phyloP scores from a whole-genome alignment of 441 rosid species.

The Dalechampia spathulata region DNA sequence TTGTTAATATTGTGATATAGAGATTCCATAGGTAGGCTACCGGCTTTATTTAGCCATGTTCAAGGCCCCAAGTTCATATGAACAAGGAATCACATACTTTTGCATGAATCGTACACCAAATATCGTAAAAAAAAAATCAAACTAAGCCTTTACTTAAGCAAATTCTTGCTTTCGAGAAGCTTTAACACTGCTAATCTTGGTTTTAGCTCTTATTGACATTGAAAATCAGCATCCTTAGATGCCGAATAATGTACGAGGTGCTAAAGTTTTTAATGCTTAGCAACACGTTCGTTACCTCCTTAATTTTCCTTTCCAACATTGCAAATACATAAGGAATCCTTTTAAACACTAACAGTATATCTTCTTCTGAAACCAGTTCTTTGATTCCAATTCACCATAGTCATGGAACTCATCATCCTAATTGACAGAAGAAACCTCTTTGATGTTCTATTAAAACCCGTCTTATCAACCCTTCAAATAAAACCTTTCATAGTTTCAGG shows the following conservation, averaged over 20 bases:
- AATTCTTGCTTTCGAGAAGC: conserved; percentile 23
- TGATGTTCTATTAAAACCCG: conserved; percentile 28
- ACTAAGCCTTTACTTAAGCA: conserved; percentile 15
- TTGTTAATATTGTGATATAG: too few relatives aligned
- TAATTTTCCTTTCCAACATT: conserved; percentile 26
- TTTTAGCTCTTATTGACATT: conserved; percentile 26
- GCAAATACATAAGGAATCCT: conserved; percentile 25
- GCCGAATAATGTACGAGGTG: conserved; percentile 14
- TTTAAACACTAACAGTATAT: conserved; percentile 20
- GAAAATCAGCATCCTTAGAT: conserved; percentile 16
- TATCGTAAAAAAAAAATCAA: conserved; percentile 15
- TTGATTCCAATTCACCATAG: conserved; percentile 25
- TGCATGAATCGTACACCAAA: conserved; percentile 11
- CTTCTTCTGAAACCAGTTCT: conserved; percentile 25
- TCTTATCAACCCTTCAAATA: conserved; percentile 26
- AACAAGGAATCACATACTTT: conserved; percentile 23
- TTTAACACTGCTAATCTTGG: conserved; percentile 19
- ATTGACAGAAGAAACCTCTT: conserved; percentile 26
- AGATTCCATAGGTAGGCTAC: background rate
- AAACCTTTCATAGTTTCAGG: conserved; percentile 20
- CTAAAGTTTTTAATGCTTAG: conserved; percentile 1
- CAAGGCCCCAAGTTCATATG: conserved; percentile 14
- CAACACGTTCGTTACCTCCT: conserved; percentile 11
- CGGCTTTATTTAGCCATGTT: background rate
- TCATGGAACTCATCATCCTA: conserved; percentile 29